These are phyloP conservation scores for Penicillium sp. DNA, from an alignment of 2,329 filamentous ascomycete species.

Conservation along the genomic window DNA sequence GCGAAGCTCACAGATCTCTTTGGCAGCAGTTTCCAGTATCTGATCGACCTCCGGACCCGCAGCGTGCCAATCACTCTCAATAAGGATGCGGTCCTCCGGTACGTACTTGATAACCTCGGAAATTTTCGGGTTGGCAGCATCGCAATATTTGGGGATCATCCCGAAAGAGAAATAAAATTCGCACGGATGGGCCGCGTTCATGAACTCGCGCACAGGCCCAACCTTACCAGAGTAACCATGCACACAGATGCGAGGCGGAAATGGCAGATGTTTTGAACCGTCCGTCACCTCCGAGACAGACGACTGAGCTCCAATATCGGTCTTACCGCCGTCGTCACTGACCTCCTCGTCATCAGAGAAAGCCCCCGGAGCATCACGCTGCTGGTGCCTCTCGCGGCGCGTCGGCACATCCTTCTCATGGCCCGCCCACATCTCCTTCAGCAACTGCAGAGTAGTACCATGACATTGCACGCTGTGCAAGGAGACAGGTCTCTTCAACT, in stretches of 20 bases:
- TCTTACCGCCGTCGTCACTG: constrained; percentile 3
- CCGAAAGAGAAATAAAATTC: constrained; percentile 88
- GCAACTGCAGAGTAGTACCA: constrained; percentile 54
- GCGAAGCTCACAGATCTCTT: constrained; percentile 72
- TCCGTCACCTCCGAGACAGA: not conserved
- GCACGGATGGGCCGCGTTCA: constrained; percentile 67
- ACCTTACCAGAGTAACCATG: constrained; percentile 85
- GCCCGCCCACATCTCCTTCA: constrained; percentile 57
- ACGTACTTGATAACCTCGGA: constrained; percentile 66
- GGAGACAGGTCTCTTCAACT: constrained; percentile 55
- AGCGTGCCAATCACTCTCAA: constrained; percentile 85
- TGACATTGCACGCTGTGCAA: constrained; percentile 63
- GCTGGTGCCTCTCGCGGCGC: constrained; percentile 46
- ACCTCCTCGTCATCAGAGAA: constrained; percentile 25
- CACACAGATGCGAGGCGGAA: constrained; percentile 83
- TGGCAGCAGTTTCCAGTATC: constrained; percentile 68
- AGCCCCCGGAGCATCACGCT: constrained; percentile 31
- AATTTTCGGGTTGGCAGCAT: constrained; percentile 50
- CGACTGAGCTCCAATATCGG: not conserved
- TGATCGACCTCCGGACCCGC: constrained; percentile 79
- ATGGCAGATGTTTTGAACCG: constrained; percentile 52
- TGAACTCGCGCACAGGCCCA: constrained; percentile 73
- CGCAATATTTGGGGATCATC: constrained; percentile 67
- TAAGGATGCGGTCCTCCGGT: constrained; percentile 72
- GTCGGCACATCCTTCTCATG: constrained; percentile 51